phyloP scores from a whole-genome alignment of 331 rosid genomes.

The Quercus tomentella region DNA sequence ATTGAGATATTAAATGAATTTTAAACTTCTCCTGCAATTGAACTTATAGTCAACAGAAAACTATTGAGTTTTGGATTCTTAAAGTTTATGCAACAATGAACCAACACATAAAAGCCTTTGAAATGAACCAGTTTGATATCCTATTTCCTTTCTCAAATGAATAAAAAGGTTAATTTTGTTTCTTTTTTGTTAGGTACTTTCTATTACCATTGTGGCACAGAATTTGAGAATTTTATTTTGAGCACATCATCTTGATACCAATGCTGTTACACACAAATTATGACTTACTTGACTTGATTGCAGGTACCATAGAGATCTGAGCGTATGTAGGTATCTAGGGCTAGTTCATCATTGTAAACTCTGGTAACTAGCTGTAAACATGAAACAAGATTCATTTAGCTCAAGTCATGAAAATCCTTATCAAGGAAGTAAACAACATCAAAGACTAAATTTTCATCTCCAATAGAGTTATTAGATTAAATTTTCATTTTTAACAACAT shows the following conservation, averaged over 20 bases:
- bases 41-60: not conserved
- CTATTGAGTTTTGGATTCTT: not conserved
- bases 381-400: no score
- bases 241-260: not conserved
- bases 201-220: not conserved
- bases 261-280: not conserved
- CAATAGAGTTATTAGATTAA: not conserved
- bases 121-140: not conserved
- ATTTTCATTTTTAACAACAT: not conserved
- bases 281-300: constrained; percentile 53
- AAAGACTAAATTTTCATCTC: no score
- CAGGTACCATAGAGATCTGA: constrained; percentile 73
- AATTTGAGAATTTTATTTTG: not conserved
- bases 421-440: constrained; percentile 4
- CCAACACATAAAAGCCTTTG: not conserved
- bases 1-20: not conserved
- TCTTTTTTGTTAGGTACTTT: not conserved
- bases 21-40: not conserved
- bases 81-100: not conserved
- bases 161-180: not conserved
- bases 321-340: constrained; percentile 77
- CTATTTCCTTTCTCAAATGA: not conserved
- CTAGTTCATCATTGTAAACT: constrained; percentile 78
- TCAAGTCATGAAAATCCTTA: constrained; percentile 18
- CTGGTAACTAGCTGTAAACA: constrained; percentile 61